Percentiles rank a stretch among this genome's conserved stretches.
phyloP scores from a whole-genome alignment of 2,329 filamentous ascomycete species.

The Whalleya microplaca region DNA sequence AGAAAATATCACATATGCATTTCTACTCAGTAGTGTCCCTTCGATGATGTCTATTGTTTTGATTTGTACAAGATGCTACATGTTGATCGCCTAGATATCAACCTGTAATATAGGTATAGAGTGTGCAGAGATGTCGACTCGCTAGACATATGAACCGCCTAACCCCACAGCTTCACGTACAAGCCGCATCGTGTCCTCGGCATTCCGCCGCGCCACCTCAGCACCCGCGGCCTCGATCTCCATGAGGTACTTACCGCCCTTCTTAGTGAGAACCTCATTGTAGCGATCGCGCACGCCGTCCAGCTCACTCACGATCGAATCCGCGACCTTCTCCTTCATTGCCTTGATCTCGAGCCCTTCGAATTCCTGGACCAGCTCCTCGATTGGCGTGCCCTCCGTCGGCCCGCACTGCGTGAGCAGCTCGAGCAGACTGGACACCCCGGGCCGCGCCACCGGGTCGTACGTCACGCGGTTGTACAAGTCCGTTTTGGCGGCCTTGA shows the following conservation, averaged over 20 bases:
- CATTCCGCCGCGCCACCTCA: conserved; percentile 63
- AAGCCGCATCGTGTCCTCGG: conserved; percentile 59
- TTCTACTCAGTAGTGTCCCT: background rate
- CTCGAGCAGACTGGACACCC: conserved; percentile 84
- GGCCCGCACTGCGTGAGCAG: conserved; percentile 72
- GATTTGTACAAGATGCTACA: background rate
- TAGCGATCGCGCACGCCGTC: conserved; percentile 54
- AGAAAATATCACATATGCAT: no score
- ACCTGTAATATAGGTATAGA: background rate
- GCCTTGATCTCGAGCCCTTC: conserved; percentile 52
- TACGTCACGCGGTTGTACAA: conserved; percentile 69
- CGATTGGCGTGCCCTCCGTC: background rate
- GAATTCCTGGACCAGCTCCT: conserved; percentile 27
- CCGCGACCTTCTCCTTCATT: conserved; percentile 68
- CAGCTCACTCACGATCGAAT: conserved; percentile 58
- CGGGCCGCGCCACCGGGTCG: conserved; percentile 70
- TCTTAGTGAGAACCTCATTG: conserved; percentile 45
- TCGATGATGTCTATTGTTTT: background rate
- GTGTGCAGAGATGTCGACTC: no score
- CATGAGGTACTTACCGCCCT: conserved; percentile 57
- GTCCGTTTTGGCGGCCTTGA: conserved; percentile 79
- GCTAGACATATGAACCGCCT: no score
- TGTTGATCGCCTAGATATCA: background rate
- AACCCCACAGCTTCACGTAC: conserved; percentile 58
- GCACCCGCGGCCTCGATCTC: conserved; percentile 62